A percentile compares a stretch with the other conserved stretches of the same genome.
These are phyloP conservation scores for Ophiocordyceps camponoti-floridani DNA, from an alignment of 2,329 filamentous ascomycete genomes.

Conservation along the genomic window DNA sequence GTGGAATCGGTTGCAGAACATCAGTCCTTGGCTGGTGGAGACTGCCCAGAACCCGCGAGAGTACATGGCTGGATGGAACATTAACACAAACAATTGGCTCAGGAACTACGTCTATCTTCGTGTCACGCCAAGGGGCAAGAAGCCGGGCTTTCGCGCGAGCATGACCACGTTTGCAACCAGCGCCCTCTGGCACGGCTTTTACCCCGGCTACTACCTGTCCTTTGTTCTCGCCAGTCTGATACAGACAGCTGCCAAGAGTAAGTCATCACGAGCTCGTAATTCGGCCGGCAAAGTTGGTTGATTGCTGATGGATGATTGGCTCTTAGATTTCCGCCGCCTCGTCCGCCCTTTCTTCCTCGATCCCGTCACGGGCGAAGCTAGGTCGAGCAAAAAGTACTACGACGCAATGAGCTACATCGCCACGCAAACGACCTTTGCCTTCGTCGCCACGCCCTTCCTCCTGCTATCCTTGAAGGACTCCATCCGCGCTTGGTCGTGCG, in stretches of 20 bases:
- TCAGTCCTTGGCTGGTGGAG: constrained; percentile 73
- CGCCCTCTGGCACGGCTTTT: constrained; percentile 96
- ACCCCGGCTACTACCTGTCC: constrained; percentile 84
- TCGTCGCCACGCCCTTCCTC: constrained; percentile 70
- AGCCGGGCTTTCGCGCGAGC: constrained; percentile 88
- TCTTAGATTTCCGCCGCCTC: constrained; percentile 66
- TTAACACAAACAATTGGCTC: constrained; percentile 95
- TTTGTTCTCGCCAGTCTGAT: constrained; percentile 83
- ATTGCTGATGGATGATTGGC: neutral
- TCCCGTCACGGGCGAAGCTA: constrained; percentile 50
- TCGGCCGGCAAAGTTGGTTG: neutral
- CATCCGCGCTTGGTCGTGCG: constrained; percentile 59
- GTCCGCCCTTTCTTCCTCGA: constrained; percentile 87
- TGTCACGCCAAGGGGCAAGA: constrained; percentile 87
- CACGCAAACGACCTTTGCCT: constrained; percentile 72
- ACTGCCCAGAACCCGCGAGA: constrained; percentile 82
- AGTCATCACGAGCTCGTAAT: constrained; percentile 14
- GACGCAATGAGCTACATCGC: constrained; percentile 58
- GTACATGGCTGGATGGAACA: constrained; percentile 90
- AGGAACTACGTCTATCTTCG: constrained; percentile 90
- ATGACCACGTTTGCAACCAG: constrained; percentile 88
- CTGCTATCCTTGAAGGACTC: constrained; percentile 57
- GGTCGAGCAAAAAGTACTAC: constrained; percentile 66
- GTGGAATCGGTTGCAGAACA: constrained; percentile 80
- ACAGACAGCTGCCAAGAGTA: constrained; percentile 89